Evolutionary conservation across 225 moss, liverwort and hornwort genomes (phyloP), one percentile per base, ranked within the genome.

Genomic region (Polytrichum formosum): DNA sequence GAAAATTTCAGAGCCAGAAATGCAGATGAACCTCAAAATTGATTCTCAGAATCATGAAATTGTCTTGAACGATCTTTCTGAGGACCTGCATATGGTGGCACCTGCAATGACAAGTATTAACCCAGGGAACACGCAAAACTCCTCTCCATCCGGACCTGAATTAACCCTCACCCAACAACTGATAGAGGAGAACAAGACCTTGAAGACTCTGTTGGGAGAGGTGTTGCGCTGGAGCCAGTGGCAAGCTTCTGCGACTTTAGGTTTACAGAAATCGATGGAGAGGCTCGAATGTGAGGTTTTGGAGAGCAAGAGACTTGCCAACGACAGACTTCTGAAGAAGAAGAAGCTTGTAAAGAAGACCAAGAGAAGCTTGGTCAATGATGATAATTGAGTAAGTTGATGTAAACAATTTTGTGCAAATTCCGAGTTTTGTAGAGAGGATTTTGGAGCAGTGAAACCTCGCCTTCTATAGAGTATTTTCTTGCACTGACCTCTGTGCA

Each of bases 171-270:
- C 67, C 7, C 67, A 67, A 10, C 67, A 67, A 53, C 10, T 67
- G 26, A 54, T 67, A 18, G 67, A 67, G 53, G 67, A 67, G 26
- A 67, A 67, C 22, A 67, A 54, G 67, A 67, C 54, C 22, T 23
- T 67, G 22, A 67, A 67, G 46, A 26, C 54, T 22, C 21, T 67
- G 54, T 26, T 67, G 33, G 67, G 22, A 54, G 67, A 67, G 46
- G 67, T 67, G 26, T 33, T 67, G 67, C 33, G 26, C 3, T 67
- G 67, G 67, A 67, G 67, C 54, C 67, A 67, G 33, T 67, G 67
- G 67, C 67, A 67, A 26, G 67, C 46, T 13, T 67, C 67, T 22
- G 67, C 67, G 5, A 67, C 67, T 21, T 26, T 67, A 23, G 54
- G 67, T 54, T 21, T 67, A 7, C 67, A 67, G 13, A 67, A 46